Percentiles rank a stretch among this genome's conserved stretches.
Conservation (phyloP, 129 eudicot genomes). For the Mikania micrantha region DNA sequence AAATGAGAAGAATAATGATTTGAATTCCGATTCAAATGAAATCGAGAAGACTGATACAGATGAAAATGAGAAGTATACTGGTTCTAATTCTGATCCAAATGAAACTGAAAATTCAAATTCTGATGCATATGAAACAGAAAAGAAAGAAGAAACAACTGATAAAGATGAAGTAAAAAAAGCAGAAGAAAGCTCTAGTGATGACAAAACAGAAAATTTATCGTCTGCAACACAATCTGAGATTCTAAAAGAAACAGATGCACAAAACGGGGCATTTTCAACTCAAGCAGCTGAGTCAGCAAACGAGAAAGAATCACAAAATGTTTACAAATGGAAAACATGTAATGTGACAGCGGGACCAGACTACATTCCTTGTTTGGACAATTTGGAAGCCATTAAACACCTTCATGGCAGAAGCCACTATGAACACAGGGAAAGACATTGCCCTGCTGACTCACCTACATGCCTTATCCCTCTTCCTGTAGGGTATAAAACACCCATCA, state of each 20-base stretch:
- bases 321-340: constrained; percentile 51
- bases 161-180: constrained; percentile 22
- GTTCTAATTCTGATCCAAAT: constrained; percentile 6
- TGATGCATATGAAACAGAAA: constrained; percentile 18
- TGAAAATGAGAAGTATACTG: constrained; percentile 14
- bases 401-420: constrained; percentile 46
- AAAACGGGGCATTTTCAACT: constrained; percentile 48
- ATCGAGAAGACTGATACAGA: constrained; percentile 1
- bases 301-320: constrained; percentile 33
- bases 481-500: constrained; percentile 47
- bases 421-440: constrained; percentile 60
- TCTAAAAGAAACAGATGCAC: constrained; percentile 41
- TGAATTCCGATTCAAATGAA: constrained; percentile 9
- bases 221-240: constrained; percentile 50
- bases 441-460: constrained; percentile 53
- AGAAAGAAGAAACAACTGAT: constrained; percentile 21
- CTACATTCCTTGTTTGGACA: constrained; percentile 67
- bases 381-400: constrained; percentile 47
- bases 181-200: constrained; percentile 24
- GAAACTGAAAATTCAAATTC: constrained; percentile 21
- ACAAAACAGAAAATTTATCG: constrained; percentile 25
- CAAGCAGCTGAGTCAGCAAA: constrained; percentile 56
- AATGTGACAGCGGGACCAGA: constrained; percentile 65
- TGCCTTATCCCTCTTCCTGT: constrained; percentile 61
- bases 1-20: constrained; percentile 5